These are phyloP conservation scores for Talaromyces sp. DNA, from an alignment of 2,329 filamentous ascomycete genomes.

Conservation along the genomic window DNA sequence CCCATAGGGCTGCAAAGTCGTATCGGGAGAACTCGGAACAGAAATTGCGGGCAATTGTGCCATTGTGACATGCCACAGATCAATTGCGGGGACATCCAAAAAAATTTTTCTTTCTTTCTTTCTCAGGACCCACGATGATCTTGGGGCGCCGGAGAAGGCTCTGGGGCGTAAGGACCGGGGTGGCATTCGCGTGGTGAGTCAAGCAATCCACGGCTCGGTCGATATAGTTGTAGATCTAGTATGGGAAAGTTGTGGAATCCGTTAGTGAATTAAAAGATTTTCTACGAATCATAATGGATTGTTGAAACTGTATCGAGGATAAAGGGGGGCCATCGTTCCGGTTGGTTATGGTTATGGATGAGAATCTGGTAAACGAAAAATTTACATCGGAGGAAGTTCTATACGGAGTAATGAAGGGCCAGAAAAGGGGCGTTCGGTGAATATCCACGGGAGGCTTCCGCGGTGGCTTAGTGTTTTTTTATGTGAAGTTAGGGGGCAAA, in stretches of 20 bases:
- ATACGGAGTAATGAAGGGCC: slow-evolving; percentile 9
- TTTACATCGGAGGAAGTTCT: slow-evolving; percentile 23
- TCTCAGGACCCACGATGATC: slow-evolving; percentile 6
- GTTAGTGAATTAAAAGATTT: neutral
- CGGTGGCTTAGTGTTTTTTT: neutral
- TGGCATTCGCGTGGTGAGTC: neutral
- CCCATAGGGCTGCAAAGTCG: slow-evolving; percentile 14
- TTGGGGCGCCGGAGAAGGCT: neutral
- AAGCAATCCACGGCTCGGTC: neutral
- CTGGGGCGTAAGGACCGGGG: neutral
- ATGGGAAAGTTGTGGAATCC: neutral
- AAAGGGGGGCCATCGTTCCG: neutral
- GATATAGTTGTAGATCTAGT: neutral
- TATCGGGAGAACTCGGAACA: slow-evolving; percentile 25
- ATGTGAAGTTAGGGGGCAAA: neutral
- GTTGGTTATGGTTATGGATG: neutral
- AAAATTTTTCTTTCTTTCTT: slow-evolving; percentile 1
- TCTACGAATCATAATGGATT: neutral
- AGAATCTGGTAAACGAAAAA: slow-evolving; percentile 1
- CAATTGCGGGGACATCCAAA: slow-evolving; percentile 25
- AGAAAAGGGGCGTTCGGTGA: slow-evolving; percentile 22
- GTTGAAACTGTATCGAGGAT: too few relatives aligned
- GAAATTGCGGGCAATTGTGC: slow-evolving; percentile 9
- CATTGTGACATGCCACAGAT: slow-evolving; percentile 12
- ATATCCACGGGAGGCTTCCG: slow-evolving; percentile 17